A percentile compares a stretch with the other conserved stretches of the same genome.
Conservation (phyloP, 345 rosid genomes). For the Abelmoschus esculentus region DNA sequence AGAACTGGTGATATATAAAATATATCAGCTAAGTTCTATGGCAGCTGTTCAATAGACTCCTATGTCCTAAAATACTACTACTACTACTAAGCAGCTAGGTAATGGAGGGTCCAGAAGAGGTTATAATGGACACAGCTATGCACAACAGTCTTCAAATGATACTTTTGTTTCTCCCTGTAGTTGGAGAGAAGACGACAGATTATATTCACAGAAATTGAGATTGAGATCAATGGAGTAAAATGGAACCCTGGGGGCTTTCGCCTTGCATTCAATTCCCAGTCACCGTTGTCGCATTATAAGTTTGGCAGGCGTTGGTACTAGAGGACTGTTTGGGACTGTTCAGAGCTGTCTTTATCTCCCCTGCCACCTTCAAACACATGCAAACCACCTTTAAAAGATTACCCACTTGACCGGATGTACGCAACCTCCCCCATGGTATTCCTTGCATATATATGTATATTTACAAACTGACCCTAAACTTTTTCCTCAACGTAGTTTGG, state of each 20-base stretch:
- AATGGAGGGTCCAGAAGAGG: background rate
- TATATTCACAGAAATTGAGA: background rate
- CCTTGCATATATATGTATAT: background rate
- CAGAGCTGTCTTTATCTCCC: conserved; percentile 14
- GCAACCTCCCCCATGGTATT: background rate
- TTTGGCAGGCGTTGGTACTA: conserved; percentile 25
- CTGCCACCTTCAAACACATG: conserved; percentile 36
- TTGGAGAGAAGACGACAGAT: background rate
- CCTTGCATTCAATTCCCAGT: conserved; percentile 27
- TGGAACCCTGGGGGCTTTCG: conserved; percentile 1
- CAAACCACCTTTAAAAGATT: conserved; percentile 16
- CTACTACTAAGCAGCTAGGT: background rate
- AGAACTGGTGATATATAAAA: background rate
- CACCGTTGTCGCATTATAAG: conserved; percentile 28
- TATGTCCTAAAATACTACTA: background rate
- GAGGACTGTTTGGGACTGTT: conserved; percentile 19
- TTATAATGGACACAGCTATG: background rate
- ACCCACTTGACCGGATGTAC: conserved; percentile 22
- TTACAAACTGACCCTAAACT: background rate
- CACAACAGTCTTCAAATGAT: background rate
- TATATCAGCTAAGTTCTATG: background rate
- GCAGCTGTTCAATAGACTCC: background rate
- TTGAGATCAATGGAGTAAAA: background rate
- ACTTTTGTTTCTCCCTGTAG: background rate
- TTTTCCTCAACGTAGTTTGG: background rate